phyloP scores from a whole-genome alignment of 192 early-diverging fungal species.

The Piromyces finnis region DNA sequence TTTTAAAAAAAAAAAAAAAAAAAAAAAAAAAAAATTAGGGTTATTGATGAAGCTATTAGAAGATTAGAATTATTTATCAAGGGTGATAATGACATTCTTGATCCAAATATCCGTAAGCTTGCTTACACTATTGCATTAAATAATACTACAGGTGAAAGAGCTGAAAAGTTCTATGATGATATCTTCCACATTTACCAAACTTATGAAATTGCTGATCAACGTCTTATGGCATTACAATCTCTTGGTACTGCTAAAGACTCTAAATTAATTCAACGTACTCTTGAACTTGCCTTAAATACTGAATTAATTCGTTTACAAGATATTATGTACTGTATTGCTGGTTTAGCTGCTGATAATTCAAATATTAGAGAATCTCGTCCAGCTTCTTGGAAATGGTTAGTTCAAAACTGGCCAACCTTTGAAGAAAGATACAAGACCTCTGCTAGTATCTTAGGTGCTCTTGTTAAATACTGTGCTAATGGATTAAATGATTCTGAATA shows the following conservation, averaged over 20 bases:
- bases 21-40: too few relatives aligned
- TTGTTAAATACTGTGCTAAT: neutral
- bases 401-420: neutral
- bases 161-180: neutral
- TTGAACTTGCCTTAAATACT: constrained; percentile 35
- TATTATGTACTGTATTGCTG: neutral
- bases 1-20: too few relatives aligned
- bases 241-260: constrained; percentile 30
- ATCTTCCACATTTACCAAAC: neutral
- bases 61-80: neutral
- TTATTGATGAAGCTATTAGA: neutral
- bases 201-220: constrained; percentile 32
- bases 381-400: neutral
- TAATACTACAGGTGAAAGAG: neutral
- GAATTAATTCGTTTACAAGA: constrained; percentile 58
- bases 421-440: neutral
- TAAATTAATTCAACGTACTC: constrained; percentile 31
- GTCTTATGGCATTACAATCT: constrained; percentile 29
- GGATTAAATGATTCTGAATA: neutral
- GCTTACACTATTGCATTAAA: neutral
- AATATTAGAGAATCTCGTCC: neutral
- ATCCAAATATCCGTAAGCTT: neutral
- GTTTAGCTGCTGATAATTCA: neutral
- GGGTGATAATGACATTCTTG: neutral
- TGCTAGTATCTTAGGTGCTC: neutral